Evolutionary conservation across 495 filamentous ascomycete genomes (phyloP).

Genomic region (Neurospora sp.): DNA sequence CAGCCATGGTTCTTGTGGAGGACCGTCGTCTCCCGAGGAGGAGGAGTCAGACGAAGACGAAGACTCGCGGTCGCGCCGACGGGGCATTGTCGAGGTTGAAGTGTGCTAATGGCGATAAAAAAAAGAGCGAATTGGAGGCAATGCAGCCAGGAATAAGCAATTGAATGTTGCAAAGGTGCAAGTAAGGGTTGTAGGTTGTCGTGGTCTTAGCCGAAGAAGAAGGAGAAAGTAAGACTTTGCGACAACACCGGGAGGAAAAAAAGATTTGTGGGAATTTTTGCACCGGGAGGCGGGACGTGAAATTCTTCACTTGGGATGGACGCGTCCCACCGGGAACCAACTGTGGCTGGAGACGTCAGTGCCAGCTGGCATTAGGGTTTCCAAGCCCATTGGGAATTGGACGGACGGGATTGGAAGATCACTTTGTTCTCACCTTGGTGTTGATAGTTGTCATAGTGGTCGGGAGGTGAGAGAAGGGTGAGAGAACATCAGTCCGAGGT

Average conservation of each 20-base stretch:
- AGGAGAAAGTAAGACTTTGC: not conserved
- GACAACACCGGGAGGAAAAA: not conserved
- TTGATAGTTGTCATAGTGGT: not conserved
- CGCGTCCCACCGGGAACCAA: not conserved
- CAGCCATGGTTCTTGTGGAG: not conserved
- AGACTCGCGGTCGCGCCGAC: not conserved
- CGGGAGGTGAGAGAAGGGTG: not conserved
- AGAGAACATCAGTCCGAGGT: not conserved
- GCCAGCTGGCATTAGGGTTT: not conserved
- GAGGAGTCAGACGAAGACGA: not conserved
- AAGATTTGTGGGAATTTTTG: not conserved
- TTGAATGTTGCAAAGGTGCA: not conserved
- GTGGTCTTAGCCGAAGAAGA: not conserved
- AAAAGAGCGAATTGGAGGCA: not conserved
- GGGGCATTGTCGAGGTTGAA: not conserved
- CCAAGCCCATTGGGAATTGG: not conserved
- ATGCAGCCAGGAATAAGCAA: not conserved
- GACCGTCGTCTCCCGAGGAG: not conserved
- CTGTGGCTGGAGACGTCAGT: not conserved
- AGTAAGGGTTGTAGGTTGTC: not conserved
- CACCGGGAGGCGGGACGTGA: not conserved
- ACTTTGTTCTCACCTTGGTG: not conserved
- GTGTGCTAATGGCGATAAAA: not conserved
- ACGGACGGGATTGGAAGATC: not conserved
- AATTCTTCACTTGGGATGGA: not conserved